Base-by-base conservation (phyloP, 176 grass and related monocot species). In the Poa annua region DNA sequence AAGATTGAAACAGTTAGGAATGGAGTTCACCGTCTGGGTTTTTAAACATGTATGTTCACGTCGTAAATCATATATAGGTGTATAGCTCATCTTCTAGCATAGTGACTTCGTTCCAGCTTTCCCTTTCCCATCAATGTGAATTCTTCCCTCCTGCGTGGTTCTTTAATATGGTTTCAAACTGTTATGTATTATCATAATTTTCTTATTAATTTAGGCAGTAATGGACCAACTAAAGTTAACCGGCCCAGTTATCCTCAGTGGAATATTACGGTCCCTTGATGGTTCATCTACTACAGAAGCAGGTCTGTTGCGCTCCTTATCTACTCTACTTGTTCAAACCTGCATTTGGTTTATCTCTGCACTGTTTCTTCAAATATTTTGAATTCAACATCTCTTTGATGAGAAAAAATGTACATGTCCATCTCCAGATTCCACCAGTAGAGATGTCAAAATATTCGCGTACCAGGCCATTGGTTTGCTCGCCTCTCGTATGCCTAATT, bases 11-110 rank as follows among this genome's bases (percentile, higher is more conserved):
- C 95, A 97, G 74, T 67, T 94, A 71, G 95, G 95, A 39, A 97
- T 97, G 95, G 92, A 97, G 75, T 97, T 97, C 38, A 97, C 92
- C 71, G 95, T 97, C 72, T 94, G 92, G 95, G 92, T 97, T 74
- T 97, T 97, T 76, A 97, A 97, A 94, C 95, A 97, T 92, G 95
- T 97, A 92, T 71, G 87, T 76, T 14, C 44, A 45, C 33, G 76
- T 81, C 41, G 15, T 66, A 45, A 50, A 75, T 34, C 44, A 34
- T 38, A 34, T 20, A 52, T 85, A 29, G 48, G 24, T n/a, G 33
- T 20, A 44, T 85, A n/a, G 48, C 21, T 51, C 54, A 66, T 47
- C 20, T 85, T 75, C 33, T 73, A 56, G 44, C 44, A 73, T 55
- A 66, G 0, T 80, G 35, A 74, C 20, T 66, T 74, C 34, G 3